phyloP scores from a whole-genome alignment of 1,284 basidiomycete genomes.

The Moesziomyces aphidis region DNA sequence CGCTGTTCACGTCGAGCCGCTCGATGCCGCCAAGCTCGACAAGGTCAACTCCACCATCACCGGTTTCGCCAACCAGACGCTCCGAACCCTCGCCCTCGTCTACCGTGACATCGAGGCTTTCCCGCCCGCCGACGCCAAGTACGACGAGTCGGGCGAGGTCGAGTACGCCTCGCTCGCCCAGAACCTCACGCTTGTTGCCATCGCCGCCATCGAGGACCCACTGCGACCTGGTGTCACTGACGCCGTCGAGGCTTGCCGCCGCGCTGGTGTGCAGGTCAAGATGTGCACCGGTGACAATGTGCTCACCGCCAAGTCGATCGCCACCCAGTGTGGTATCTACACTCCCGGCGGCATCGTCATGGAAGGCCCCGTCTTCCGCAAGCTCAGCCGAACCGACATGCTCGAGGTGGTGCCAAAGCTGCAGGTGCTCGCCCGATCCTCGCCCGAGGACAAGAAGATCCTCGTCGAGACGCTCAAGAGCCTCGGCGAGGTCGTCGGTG shows the following conservation, averaged over 20 bases:
- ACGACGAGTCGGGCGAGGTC: slow-evolving; percentile 73
- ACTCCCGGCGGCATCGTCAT: slow-evolving; percentile 92
- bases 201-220: slow-evolving; percentile 95
- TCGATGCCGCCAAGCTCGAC: slow-evolving; percentile 73
- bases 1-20: slow-evolving; percentile 22
- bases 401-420: slow-evolving; percentile 72
- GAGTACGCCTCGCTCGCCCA: slow-evolving; percentile 78
- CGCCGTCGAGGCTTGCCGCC: slow-evolving; percentile 85
- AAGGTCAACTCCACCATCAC: slow-evolving; percentile 92
- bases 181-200: slow-evolving; percentile 85
- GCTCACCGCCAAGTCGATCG: slow-evolving; percentile 86
- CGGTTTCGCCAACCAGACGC: slow-evolving; percentile 94
- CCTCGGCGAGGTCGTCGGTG: slow-evolving; percentile 92
- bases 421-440: slow-evolving; percentile 86
- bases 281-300: slow-evolving; percentile 99
- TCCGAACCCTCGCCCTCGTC: slow-evolving; percentile 91
- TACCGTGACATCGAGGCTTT: slow-evolving; percentile 87
- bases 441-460: slow-evolving; percentile 94
- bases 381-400: slow-evolving; percentile 71
- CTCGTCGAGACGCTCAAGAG: slow-evolving; percentile 88
- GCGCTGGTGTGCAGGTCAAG: slow-evolving; percentile 93
- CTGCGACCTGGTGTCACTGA: slow-evolving; percentile 88
- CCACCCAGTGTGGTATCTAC: slow-evolving; percentile 93
- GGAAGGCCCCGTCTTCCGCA: slow-evolving; percentile 84
- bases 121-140: slow-evolving; percentile 76